Conservation (phyloP, 2,329 filamentous ascomycete genomes). For the Tolypocladium endophyticum region DNA sequence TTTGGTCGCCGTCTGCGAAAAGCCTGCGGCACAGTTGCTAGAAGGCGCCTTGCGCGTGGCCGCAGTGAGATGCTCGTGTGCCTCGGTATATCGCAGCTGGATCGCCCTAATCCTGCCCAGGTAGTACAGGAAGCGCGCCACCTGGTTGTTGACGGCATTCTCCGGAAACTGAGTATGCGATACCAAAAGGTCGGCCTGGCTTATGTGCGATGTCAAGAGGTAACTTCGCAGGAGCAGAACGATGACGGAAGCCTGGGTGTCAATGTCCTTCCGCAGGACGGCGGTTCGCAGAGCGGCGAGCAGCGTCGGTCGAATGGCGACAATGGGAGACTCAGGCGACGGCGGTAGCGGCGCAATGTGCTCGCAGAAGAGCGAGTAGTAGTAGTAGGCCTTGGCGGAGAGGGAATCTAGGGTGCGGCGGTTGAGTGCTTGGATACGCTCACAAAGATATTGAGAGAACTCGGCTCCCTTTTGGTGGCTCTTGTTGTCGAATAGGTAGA, state of each 20-base stretch:
- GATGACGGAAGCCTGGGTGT: constrained; percentile 94
- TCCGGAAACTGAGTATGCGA: constrained; percentile 93
- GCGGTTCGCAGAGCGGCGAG: constrained; percentile 84
- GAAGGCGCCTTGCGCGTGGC: constrained; percentile 93
- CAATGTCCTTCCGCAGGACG: constrained; percentile 92
- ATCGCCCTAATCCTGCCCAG: constrained; percentile 92
- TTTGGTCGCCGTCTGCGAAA: constrained; percentile 94
- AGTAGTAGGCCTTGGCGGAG: constrained; percentile 94
- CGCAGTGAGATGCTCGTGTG: constrained; percentile 85
- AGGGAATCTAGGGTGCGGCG: constrained; percentile 89
- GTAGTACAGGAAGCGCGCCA: constrained; percentile 95
- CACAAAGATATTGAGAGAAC: constrained; percentile 75
- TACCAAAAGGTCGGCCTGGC: constrained; percentile 89
- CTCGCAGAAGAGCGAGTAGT: constrained; percentile 93
- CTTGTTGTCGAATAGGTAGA: constrained; percentile 80
- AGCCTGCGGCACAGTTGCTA: constrained; percentile 79
- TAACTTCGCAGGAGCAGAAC: constrained; percentile 93
- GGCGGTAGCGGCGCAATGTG: constrained; percentile 78
- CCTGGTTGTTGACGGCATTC: constrained; percentile 93
- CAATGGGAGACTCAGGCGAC: constrained; percentile 77
- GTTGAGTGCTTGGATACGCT: constrained; percentile 81
- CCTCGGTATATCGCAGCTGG: constrained; percentile 93
- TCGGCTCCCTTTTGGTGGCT: constrained; percentile 68
- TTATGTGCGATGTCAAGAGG: constrained; percentile 89
- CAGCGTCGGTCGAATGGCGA: constrained; percentile 75